Evolutionary conservation across 1,139 yeast genomes (phyloP), one percentile per base, ranked within the genome.

Genomic region (Taphrina sp.): DNA sequence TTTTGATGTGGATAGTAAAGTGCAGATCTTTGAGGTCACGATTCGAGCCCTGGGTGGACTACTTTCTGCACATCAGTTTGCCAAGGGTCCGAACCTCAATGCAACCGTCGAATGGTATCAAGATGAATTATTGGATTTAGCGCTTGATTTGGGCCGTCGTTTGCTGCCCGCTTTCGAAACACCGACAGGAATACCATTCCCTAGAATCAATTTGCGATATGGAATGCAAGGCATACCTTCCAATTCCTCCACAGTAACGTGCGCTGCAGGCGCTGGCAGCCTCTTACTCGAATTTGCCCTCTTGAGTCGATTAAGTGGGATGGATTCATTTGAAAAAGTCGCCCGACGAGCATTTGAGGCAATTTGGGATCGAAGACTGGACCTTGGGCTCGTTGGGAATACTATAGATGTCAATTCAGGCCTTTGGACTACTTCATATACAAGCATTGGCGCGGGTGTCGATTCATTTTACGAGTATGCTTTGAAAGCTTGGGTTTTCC

Each of bases 401-500:
- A 77, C 92, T 0, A 72, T 89, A 7, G 83, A 84, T 61, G 85
- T 92, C 0, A 63, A 73, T 1, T 70, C 78, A 0, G 80, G 79
- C 29, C 66, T 68, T 33, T 82, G 89, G 81, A 71, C 74, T 37
- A 84, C 84, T 57, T 69, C 77, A 0, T 71, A 82, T 39, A 79
- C 92, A 0, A 96, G 96, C 0, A 76, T 86, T 7, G 97, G 97
- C 0, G 96, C 97, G 0, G 85, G 95, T 1, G 79, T 87, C n/a
- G 97, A 90, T 69, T 88, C 96, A 0, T 87, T 86, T 64, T 90
- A 85, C 67, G 97, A 90, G 66, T 87, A 90, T 67, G 86, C 95
- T 0, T 74, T 87, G 35, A 90, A 90, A 65, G 81, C 82, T 23
- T 74, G 90, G 2, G 78, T 89, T 10, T 65, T 90, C 7, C 88